Evolutionary conservation across 2,329 filamentous ascomycete species (phyloP), one percentile per base, ranked within the genome.

Genomic region (Penicillium sp.): DNA sequence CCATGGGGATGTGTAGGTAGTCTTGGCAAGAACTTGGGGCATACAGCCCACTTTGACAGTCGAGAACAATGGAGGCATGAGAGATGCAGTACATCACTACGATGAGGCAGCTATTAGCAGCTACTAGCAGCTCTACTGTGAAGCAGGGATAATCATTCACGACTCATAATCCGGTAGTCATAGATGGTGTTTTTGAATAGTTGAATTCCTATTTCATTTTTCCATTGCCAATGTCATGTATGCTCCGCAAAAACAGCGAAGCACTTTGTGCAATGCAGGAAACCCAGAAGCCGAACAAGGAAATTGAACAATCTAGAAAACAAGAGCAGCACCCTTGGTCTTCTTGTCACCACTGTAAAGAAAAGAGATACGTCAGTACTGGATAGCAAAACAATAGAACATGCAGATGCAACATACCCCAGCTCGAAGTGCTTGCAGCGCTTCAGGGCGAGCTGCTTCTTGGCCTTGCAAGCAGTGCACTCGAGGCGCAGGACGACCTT

Each of bases 341-440:
- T 99, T 99, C 92, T 99, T 99, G 89, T 99, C 94, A 87, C 94
- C 94, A 88, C 94, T 96, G 72, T 73, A 69, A 55, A 64, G 59
- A 63, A 50, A 60, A 66, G 63, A 49, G 16, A 35, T 60, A 56
- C 48, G 73, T 84, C 76, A 84, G 79, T 65, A 73, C 67, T 10
- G n/a, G 34, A 42, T 61, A 24, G 0, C 8, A 18, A 16, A 29
- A 53, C 20, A 11, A 24, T 44, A 16, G n/a, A 52, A 57, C 32
- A 38, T 35, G 51, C 4, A 29, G 18, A 10, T 61, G 38, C 38
- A 64, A 86, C 90, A 66, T 92, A 96, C 90, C 92, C 94, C 76
- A 99, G 85, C 85, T 99, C 94, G 83, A 99, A 99, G 87, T 99
- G 94, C 90, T 99, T 99, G 92, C 94, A 99, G 79, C 94, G 91